Conservation (phyloP, 1,284 basidiomycete genomes). For the Tilletia walkeri region DNA sequence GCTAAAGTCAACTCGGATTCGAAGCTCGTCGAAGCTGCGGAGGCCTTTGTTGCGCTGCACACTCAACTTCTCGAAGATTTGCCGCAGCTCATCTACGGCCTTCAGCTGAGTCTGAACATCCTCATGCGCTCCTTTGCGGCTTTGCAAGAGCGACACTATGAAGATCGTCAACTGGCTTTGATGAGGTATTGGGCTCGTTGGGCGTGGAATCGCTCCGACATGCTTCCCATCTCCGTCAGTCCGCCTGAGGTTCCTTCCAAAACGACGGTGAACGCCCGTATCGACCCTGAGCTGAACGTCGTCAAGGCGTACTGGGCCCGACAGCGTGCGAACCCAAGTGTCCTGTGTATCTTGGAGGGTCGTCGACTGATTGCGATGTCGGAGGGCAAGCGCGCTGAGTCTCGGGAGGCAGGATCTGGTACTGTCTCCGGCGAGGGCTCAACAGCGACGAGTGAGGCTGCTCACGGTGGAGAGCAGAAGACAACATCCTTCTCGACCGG, state of each 20-base stretch:
- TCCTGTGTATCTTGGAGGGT: background rate
- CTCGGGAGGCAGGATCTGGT: too few species aligned
- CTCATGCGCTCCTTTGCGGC: slow-evolving; percentile 52
- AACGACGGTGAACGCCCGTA: background rate
- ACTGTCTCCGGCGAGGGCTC: too few species aligned
- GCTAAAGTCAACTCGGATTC: slow-evolving; percentile 10
- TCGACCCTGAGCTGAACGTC: background rate
- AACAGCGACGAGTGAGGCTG: too few species aligned
- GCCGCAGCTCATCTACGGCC: slow-evolving; percentile 54
- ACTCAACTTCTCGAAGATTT: slow-evolving; percentile 57
- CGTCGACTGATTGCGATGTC: background rate
- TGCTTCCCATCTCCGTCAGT: background rate
- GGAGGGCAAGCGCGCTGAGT: background rate
- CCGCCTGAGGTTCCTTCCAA: background rate
- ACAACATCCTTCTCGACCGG: too few species aligned
- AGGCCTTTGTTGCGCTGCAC: slow-evolving; percentile 55
- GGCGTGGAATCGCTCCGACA: background rate
- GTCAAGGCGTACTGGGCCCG: slow-evolving; percentile 13
- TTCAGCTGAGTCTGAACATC: slow-evolving; percentile 53
- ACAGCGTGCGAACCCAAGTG: background rate
- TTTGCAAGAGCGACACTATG: slow-evolving; percentile 35
- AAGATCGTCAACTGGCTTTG: background rate
- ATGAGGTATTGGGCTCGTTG: background rate
- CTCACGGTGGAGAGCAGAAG: too few species aligned
- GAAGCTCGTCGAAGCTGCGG: slow-evolving; percentile 39